Evolutionary conservation across 352 stramenopile species (phyloP), one percentile per base, ranked within the genome.

Genomic region (Globisporangium echinulatum): DNA sequence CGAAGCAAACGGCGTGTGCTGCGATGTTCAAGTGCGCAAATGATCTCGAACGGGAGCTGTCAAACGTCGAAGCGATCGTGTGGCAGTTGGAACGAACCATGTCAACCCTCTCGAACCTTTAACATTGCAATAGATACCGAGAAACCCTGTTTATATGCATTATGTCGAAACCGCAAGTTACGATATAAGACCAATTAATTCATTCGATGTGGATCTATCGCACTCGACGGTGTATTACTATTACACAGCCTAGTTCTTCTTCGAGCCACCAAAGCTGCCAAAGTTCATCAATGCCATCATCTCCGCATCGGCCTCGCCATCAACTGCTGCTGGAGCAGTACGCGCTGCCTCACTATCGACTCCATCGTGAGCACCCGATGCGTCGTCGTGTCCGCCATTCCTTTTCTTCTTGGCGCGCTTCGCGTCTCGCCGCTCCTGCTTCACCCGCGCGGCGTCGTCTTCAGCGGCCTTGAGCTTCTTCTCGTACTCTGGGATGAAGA

Each of bases 211-310:
- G 25, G 42, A 14, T 48, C 43, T 51, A 5, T 51, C 33, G 47
- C 47, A 7, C 13, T 19, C 25, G 25, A 33, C 3, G 25, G 25
- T 33, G 25, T 33, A 3, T 33, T 33, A 1, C 25, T 33, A 33
- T 3, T 33, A 1, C 25, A 33, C 25, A 33, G 25, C 25, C 25
- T 33, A 50, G 17, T 50, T 50, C 60, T 88, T 88, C 47, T 92
- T 96, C 8, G 82, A 90, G 40, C 82, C 75, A 33, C 82, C 77
- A 58, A 97, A 97, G 46, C 87, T 85, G 1, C 74, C 75, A 56
- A 97, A 96, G 38, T 89, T 89, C 90, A 97, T 97, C 80, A 96
- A 88, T 17, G 87, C 85, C 82, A 92, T 93, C 86, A 97, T 96
- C 40, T 82, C 85, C 5, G 81, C 80, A 36, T 96, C 85, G 4